Evolutionary conservation across 345 rosid species (phyloP), one percentile per base, ranked within the genome.

Genomic region (Sonneratia alba): DNA sequence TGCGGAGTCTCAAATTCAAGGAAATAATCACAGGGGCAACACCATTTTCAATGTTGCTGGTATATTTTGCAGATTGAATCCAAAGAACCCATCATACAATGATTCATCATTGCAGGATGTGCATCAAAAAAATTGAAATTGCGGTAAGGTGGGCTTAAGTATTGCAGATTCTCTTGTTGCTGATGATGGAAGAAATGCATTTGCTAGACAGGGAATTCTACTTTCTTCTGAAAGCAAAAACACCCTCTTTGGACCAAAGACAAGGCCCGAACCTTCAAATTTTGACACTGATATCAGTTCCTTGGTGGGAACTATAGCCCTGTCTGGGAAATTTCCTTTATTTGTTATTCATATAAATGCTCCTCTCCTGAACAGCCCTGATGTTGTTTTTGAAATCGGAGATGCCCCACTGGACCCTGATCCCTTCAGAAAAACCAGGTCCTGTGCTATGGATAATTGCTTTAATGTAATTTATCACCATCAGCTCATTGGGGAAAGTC

Each of bases 121-220:
- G 51, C 51, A 19, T 34, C 89, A 74, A 12, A 88, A 81, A 86
- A 82, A 77, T 71, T 91, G 96, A 91, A 89, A 79, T 64, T 78
- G 84, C 69, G 77, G 72, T 77, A 92, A 90, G 82, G 90, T 87
- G 59, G 99, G 99, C 27, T 79, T 95, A 77, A 85, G 97, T 81
- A 89, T 95, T 81, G 79, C 92, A 42, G 84, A 90, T 80, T 79
- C 87, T 70, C 87, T 89, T 45, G 85, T 74, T 32, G 81, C 84
- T 76, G 89, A 84, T 78, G 90, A 82, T 65, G 63, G 21, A 27
- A 27, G 32, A 27, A 27, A 27, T 27, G 32, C 32, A 27, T 27
- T 27, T 0, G 81, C 79, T 24, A 56, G 69, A 67, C 69, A 66
- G 3, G 22, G 47, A 14, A 37, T 76, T 71, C 72, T 77, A n/a